Conservation (phyloP, 805 yeast species). For the Candida peoriensis region DNA sequence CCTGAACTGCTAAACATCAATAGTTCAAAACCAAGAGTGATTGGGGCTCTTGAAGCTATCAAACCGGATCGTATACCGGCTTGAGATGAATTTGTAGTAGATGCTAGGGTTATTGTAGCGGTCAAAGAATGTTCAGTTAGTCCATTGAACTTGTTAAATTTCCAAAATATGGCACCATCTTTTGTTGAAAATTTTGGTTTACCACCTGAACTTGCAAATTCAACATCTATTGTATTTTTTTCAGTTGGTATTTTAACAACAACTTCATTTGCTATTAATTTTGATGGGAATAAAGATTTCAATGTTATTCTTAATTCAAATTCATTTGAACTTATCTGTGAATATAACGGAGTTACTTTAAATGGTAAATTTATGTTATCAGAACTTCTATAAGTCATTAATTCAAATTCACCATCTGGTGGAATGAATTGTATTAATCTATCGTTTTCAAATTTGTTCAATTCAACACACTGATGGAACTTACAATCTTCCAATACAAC, state of each 20-base stretch:
- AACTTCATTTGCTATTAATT: conserved; percentile 59
- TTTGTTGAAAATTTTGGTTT: conserved; percentile 65
- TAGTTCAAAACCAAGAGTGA: conserved; percentile 60
- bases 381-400: conserved; percentile 65
- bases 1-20: conserved; percentile 79
- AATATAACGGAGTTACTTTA: conserved; percentile 51
- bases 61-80: conserved; percentile 11
- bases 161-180: conserved; percentile 65
- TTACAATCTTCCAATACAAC: conserved; percentile 71
- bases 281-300: conserved; percentile 55
- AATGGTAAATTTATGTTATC: conserved; percentile 69
- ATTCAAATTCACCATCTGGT: conserved; percentile 83
- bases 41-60: conserved; percentile 55
- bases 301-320: conserved; percentile 57
- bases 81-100: not conserved
- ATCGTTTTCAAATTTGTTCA: conserved; percentile 61
- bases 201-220: conserved; percentile 49
- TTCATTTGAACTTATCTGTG: conserved; percentile 36
- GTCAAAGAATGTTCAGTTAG: conserved; percentile 56
- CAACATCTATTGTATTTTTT: conserved; percentile 45
- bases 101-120: conserved; percentile 37
- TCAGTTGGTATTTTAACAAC: conserved; percentile 67
- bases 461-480: conserved; percentile 82
- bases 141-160: conserved; percentile 62
- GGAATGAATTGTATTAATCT: conserved; percentile 70